Evolutionary conservation across 495 filamentous ascomycete genomes (phyloP), one percentile per base, ranked within the genome.

Genomic region (Alectoria sarmentosa): DNA sequence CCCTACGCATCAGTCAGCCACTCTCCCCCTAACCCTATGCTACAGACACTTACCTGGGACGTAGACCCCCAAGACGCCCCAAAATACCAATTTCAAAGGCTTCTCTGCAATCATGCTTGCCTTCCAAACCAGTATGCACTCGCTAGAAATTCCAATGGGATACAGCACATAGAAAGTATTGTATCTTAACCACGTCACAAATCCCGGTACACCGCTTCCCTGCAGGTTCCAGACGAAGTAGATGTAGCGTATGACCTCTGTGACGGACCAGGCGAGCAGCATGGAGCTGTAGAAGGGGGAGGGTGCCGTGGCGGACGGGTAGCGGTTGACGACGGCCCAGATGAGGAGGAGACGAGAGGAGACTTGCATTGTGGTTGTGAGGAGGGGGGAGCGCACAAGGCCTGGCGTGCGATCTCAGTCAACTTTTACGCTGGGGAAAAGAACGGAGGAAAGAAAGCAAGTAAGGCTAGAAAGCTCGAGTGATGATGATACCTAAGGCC

Each of bases 131-230:
- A 96, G 82, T 70, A 81, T 85, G 49, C 86, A 87, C 82, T 98
- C 94, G 74, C 89, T 92, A 17, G 79, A 79, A 66, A 97, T 96
- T 15, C 94, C 94, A 60, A 97, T 70, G 4, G 95, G 94, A 72
- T 98, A 98, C 26, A 98, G 82, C 30, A 97, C 76, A 71, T 88
- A 90, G 78, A 98, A 98, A 9, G 88, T 88, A 75, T 95, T 96
- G 72, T 98, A 98, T 73, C 90, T 79, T 78, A 95, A 78, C 93
- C 93, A 96, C 64, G 83, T 83, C 73, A 93, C 82, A 73, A 76
- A 82, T 1, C 61, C 71, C 0, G 91, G 91, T 21, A 87, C 83
- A 2, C 64, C 74, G 23, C 76, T 71, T 37, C 83, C 84, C 55
- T 78, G 76, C 52, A 96, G 80, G 70, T 84, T 84, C 69, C 90